Percentiles rank a stretch among this genome's conserved stretches.
phyloP scores from a whole-genome alignment of 371 early-diverging fungal species.

The Mucor irregularis region DNA sequence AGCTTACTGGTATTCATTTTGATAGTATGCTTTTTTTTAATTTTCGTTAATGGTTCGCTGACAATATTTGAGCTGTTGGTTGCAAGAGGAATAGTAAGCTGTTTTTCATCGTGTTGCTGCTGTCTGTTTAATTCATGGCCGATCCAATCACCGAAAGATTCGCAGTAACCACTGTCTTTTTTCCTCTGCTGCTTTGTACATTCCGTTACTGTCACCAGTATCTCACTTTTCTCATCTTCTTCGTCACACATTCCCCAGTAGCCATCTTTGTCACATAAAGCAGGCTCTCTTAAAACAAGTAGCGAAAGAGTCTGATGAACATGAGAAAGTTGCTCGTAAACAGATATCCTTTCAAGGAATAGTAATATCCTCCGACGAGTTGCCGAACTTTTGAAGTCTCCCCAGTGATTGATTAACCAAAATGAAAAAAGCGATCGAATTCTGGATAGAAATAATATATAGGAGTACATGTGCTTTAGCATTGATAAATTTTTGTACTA shows the following conservation, averaged over 20 bases:
- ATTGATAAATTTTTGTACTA: too few relatives aligned
- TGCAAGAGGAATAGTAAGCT: too few relatives aligned
- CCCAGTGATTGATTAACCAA: constrained; percentile 54
- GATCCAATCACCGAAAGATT: constrained; percentile 3
- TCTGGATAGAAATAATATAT: constrained; percentile 17
- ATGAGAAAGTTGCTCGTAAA: constrained; percentile 19
- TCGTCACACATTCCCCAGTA: constrained; percentile 28
- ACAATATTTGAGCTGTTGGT: too few relatives aligned
- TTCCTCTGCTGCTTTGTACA: constrained; percentile 5
- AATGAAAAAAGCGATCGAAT: constrained; percentile 41
- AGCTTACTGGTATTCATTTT: too few relatives aligned
- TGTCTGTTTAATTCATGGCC: neutral
- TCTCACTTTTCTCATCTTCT: constrained; percentile 7
- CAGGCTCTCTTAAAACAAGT: constrained; percentile 30
- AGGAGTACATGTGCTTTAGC: too few relatives aligned
- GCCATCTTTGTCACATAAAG: constrained; percentile 32
- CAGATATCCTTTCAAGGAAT: constrained; percentile 36
- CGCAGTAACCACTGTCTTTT: constrained; percentile 41
- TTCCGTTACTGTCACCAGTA: constrained; percentile 1
- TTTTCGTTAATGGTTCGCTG: too few relatives aligned
- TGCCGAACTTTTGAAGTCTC: constrained; percentile 49
- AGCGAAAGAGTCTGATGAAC: constrained; percentile 31
- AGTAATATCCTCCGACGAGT: constrained; percentile 41
- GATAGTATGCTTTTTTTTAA: too few relatives aligned
- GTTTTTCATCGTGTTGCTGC: neutral